Evolutionary conservation across 2,329 filamentous ascomycete species (phyloP), one percentile per base, ranked within the genome.

Genomic region (Cladophialophora chaetospira): DNA sequence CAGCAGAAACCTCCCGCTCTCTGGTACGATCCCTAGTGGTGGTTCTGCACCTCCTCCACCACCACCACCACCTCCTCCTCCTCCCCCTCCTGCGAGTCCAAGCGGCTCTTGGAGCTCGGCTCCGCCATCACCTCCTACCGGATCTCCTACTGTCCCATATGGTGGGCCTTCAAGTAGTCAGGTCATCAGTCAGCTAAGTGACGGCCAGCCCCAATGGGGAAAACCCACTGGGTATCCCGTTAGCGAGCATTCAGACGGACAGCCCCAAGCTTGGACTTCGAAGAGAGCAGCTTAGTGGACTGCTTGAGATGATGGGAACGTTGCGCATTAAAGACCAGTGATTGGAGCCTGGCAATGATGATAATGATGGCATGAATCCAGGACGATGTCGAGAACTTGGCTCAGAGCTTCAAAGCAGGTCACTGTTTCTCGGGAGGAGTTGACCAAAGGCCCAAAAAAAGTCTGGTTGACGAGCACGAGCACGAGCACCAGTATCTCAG

Each of bases 1-100:
- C 3, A 84, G 81, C 56, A 77, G 83, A 64, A 84, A 80, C 55
- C 69, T 86, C 62, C 76, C 75, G 19, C 74, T 86, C 10, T 66
- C 69, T 17, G 72, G 72, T 15, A 64, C 67, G 11, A 58, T 79
- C 53, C 71, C 71, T 11, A 40, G 55, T 25, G 49, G 47, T 17
- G 40, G 53, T 21, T 26, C 23, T 13, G 43, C 52, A 13, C 42
- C 53, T 9, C 42, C 44, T 5, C 29, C 33, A 47, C 26, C 43
- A 10, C 9, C 26, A 6, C 15, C 17, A 25, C 38, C 29, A 9
- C n/a, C n/a, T n/a, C n/a, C n/a, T n/a, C n/a, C n/a, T n/a, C n/a
- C n/a, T n/a, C n/a, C n/a, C n/a, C 54, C 25, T 26, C 33, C 44
- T 45, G 38, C 11, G 2, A 19, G 26, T 21, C 44, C 53, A 26